Percentiles rank a stretch among this genome's conserved stretches.
These are phyloP conservation scores for Pleurotus tuber-regium DNA, from an alignment of 768 basidiomycete genomes.

Conservation along the genomic window DNA sequence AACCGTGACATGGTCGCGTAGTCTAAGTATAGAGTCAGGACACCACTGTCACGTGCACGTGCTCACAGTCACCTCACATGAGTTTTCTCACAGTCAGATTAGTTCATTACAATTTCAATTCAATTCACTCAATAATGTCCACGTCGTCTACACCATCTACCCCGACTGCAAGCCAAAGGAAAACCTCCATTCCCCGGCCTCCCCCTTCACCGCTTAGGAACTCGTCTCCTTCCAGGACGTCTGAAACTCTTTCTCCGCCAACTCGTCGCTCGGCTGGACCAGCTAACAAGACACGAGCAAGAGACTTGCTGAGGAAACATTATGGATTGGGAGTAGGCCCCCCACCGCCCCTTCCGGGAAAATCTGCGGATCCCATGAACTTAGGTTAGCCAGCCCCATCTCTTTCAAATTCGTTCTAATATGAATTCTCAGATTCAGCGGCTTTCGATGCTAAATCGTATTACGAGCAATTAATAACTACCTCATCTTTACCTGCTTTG, in stretches of 20 bases:
- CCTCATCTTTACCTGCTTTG: conserved; percentile 67
- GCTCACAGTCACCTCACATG: conserved; percentile 4
- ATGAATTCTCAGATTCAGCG: conserved; percentile 56
- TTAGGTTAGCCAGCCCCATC: conserved; percentile 46
- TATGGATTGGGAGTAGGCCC: conserved; percentile 82
- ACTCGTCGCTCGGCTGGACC: conserved; percentile 1
- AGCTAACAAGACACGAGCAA: conserved; percentile 51
- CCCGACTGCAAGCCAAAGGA: conserved; percentile 20
- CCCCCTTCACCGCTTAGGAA: conserved; percentile 47
- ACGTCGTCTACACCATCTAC: conserved; percentile 10
- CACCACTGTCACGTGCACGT: neutral
- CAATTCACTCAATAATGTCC: neutral
- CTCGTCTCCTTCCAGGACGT: conserved; percentile 23
- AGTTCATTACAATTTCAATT: neutral
- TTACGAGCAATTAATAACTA: conserved; percentile 84
- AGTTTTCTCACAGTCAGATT: neutral
- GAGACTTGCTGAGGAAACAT: conserved; percentile 80
- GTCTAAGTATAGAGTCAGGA: neutral
- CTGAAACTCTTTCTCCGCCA: conserved; percentile 1
- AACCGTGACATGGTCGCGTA: no score
- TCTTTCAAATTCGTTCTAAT: conserved; percentile 9
- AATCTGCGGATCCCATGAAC: conserved; percentile 75
- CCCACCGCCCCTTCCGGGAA: conserved; percentile 58
- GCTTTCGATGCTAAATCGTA: conserved; percentile 83
- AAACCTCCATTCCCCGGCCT: conserved; percentile 28